These are phyloP conservation scores for Lentinula novae-zelandiae DNA, from an alignment of 1,284 basidiomycete genomes.

Conservation along the genomic window DNA sequence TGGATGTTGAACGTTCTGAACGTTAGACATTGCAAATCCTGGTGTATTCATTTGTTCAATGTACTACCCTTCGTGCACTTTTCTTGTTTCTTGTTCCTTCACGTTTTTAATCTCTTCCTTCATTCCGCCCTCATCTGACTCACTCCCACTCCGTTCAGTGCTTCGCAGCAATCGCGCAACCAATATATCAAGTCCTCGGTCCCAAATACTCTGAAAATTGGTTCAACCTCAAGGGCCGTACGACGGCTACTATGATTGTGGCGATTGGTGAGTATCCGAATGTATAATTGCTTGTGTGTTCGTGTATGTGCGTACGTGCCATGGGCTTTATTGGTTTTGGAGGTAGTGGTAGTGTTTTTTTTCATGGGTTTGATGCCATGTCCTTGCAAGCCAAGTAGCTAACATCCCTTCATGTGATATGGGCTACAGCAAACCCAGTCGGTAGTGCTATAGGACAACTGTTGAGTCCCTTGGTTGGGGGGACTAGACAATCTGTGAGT, in stretches of 20 bases:
- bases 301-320: too few species aligned
- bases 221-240: slow-evolving; percentile 71
- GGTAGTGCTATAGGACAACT: slow-evolving; percentile 67
- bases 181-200: slow-evolving; percentile 65
- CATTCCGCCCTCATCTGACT: too few species aligned
- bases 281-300: too few species aligned
- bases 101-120: too few species aligned
- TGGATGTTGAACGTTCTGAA: background rate
- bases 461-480: slow-evolving; percentile 60
- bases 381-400: too few species aligned
- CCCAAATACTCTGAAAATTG: slow-evolving; percentile 74
- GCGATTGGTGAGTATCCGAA: slow-evolving; percentile 49
- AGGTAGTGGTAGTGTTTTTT: too few species aligned
- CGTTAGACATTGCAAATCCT: background rate
- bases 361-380: too few species aligned
- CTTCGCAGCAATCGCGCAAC: slow-evolving; percentile 53
- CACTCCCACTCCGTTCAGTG: slow-evolving; percentile 32
- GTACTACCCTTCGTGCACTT: too few species aligned
- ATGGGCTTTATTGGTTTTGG: too few species aligned
- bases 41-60: background rate
- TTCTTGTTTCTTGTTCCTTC: too few species aligned
- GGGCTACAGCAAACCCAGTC: slow-evolving; percentile 56
- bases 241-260: slow-evolving; percentile 76
- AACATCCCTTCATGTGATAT: too few species aligned
- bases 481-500: slow-evolving; percentile 52